phyloP scores from a whole-genome alignment of 2,329 filamentous ascomycete species.

The Diaporthe amygdali region DNA sequence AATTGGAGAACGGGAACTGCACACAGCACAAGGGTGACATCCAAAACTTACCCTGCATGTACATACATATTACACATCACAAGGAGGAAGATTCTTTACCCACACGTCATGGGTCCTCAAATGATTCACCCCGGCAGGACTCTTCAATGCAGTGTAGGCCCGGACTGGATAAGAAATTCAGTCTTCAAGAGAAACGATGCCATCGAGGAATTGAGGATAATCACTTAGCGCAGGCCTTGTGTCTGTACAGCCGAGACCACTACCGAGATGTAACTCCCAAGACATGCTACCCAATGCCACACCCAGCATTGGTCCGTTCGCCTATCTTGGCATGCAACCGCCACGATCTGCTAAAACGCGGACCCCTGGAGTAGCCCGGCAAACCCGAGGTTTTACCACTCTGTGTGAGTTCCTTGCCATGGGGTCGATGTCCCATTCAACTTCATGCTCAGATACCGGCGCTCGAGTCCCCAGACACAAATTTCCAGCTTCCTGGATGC shows the following conservation, averaged over 20 bases:
- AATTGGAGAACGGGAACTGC: neutral
- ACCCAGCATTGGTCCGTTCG: neutral
- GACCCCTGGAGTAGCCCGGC: neutral
- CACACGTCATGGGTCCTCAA: neutral
- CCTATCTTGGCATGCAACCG: constrained; percentile 13
- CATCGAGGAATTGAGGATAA: neutral
- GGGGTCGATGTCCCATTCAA: neutral
- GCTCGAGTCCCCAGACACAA: neutral
- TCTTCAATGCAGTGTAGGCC: neutral
- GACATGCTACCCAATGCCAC: neutral
- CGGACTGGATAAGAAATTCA: neutral
- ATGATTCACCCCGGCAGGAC: neutral
- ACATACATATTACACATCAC: neutral
- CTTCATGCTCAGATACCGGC: neutral
- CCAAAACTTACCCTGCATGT: neutral
- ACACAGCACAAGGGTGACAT: neutral
- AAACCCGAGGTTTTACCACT: neutral
- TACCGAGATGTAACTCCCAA: constrained; percentile 1
- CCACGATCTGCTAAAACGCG: neutral
- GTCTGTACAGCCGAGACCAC: neutral
- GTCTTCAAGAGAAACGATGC: neutral
- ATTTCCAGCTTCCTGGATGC: neutral
- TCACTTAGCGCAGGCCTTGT: neutral
- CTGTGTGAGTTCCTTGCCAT: neutral
- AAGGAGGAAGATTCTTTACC: neutral